These are phyloP conservation scores for Pyricularia pennisetigena DNA, from an alignment of 2,329 filamentous ascomycete species.

Conservation along the genomic window DNA sequence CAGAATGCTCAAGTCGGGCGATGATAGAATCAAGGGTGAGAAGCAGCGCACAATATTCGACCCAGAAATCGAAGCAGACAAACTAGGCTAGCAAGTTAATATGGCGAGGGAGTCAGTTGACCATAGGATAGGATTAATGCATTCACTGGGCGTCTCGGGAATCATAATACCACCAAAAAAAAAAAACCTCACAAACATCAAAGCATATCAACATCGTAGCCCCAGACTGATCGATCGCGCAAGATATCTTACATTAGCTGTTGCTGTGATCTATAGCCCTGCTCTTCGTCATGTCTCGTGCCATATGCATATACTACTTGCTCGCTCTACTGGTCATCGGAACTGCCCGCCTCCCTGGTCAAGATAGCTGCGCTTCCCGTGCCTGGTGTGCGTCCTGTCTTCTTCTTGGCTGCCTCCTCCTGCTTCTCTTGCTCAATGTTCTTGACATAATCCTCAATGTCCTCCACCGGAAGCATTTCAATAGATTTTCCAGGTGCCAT, in stretches of 20 bases:
- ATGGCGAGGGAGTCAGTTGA: neutral
- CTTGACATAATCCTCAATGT: conserved; percentile 97
- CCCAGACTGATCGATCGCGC: neutral
- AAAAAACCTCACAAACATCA: neutral
- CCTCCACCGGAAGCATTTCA: conserved; percentile 89
- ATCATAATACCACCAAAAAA: neutral
- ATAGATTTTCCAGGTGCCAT: conserved; percentile 89
- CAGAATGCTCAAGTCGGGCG: conserved; percentile 69
- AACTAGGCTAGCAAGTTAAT: conserved; percentile 49
- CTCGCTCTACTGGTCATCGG: conserved; percentile 13
- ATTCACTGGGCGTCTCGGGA: neutral
- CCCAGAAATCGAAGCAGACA: conserved; percentile 63
- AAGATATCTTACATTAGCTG: conserved; percentile 3
- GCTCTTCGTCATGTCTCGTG: neutral
- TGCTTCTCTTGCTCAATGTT: conserved; percentile 99
- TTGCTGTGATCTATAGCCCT: conserved; percentile 1
- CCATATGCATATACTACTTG: neutral
- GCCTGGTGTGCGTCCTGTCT: conserved; percentile 66
- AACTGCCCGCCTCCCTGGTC: conserved; percentile 45
- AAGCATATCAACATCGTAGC: neutral
- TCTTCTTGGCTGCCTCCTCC: conserved; percentile 96
- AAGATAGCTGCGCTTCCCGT: conserved; percentile 64
- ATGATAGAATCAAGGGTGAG: conserved; percentile 62
- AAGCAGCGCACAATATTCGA: conserved; percentile 62
- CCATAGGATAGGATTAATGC: neutral